Evolutionary conservation across 2,329 filamentous ascomycete genomes (phyloP), one percentile per base, ranked within the genome.

Genomic region (Podosphaera xanthii): DNA sequence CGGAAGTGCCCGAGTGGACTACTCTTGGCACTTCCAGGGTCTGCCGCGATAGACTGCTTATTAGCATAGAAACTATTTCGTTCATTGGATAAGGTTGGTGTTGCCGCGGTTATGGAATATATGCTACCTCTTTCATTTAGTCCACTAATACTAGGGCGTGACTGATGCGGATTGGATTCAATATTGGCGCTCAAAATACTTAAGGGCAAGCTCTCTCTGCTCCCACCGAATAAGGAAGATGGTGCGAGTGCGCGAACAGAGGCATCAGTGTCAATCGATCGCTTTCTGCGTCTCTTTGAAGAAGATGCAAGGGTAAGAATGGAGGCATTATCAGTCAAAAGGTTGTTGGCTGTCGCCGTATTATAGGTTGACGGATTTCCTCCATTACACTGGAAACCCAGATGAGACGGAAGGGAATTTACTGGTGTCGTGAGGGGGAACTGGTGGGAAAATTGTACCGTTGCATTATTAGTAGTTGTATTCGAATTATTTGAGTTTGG

Each of bases 301-400:
- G 86, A 90, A 3, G 86, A 91, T 2, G 87, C 87, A 12, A 94
- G 76, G 0, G 87, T 94, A 61, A 94, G 72, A 64, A 94, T 90
- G 34, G 86, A 91, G 31, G 87, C 87, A 68, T 94, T 87, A 69
- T 94, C 87, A 1, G 85, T 88, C 40, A 91, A 74, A 4, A 91
- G 76, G 65, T 87, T 87, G 71, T 90, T 89, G 58, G 87, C 86
- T 0, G 85, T 91, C 1, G 86, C 86, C n/a, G 78, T 80, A 57
- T 76, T 79, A 70, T 91, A 91, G 0, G 85, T 90, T 4, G 81
- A 79, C 2, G 84, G 84, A 64, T 82, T 77, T 58, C 73, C 68
- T 66, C 67, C 71, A 63, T 61, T 72, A 67, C 60, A 66, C 30
- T 69, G 66, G 8, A 80, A 80, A 1, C 75, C 78, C 35, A 87